Base-by-base conservation (phyloP, 768 basidiomycete genomes). In the Suillus brevipes region DNA sequence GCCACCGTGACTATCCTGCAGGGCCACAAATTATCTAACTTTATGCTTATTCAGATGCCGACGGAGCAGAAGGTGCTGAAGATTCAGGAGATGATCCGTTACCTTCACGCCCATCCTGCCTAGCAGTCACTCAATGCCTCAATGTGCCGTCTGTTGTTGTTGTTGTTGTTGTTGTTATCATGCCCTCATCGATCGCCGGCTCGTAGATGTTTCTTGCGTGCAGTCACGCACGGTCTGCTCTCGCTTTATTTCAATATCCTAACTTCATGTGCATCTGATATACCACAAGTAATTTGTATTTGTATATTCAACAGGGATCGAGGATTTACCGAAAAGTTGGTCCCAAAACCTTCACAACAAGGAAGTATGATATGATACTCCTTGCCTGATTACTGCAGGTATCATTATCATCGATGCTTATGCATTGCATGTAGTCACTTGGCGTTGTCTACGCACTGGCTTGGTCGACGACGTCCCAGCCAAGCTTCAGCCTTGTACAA, bases 11-110 rank as follows among this genome's bases (percentile, higher is more conserved):
- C n/a, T n/a, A 45, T 31, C 20, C 25, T 36, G 10, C 25, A 13
- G 18, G 40, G 58, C 18, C 12, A 12, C 52, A 28, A 31, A 8
- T 31, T 10, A 53, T 5, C 34, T 45, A 25, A 61, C 16, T 50
- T 13, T 4, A 45, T 25, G 37, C 42, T 67, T 34, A 36, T 65
- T 18, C 64, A 88, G 87, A 82, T 88, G 80, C 73, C 85, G 3
- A 83, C 86, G 4, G 75, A 86, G 34, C 78, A 85, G 49, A 87
- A 88, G 67, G 68, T 88, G 1, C 68, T 78, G 62, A 81, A 81
- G 65, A 88, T 88, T 31, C 71, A 82, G 58, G 83, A 84, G 66
- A 74, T 83, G 8, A 80, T 87, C 65, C 77, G 74, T 40, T 75
- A 74, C 61, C 73, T 87, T 23, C 78, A 68, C 40, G 66, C 64